Base-by-base conservation (phyloP, 73 alveolate species). In the Paraurostyla sp. region DNA sequence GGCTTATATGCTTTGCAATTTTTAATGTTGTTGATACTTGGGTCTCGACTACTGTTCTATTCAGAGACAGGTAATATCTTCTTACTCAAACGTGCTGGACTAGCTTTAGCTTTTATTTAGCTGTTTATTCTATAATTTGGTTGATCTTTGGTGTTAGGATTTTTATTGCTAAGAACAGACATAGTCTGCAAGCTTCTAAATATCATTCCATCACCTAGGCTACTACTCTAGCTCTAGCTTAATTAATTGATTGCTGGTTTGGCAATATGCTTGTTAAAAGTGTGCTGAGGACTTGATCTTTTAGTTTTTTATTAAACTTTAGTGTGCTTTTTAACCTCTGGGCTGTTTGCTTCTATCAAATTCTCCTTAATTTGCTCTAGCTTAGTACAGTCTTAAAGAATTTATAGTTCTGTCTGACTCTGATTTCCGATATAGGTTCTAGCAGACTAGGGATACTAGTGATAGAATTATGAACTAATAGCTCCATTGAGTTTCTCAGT, bases 141-240 rank as follows among this genome's bases (percentile, higher is more conserved):
- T 6, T 11, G 11, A 13, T n/a, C 30, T 54, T 7, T n/a, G 11
- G 30, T 15, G 11, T 13, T 6, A 54, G 3, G 32, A 58, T 22
- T 65, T 15, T 40, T 65, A 65, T 65, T 65, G 38, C 60, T 65
- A 16, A 65, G 46, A 1, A 58, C 82, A 3, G 82, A 65, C 1
- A 65, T 11, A 13, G 56, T 65, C 41, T 65, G 25, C 32, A 65
- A 6, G 41, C 82, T 65, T 38, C 46, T 65, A 38, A 65, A 65
- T 38, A 65, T 38, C 41, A 65, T 2, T n/a, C 76, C 58, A 11
- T 65, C 58, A 16, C 58, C 82, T 36, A 18, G 20, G 41, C 42
- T 35, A 22, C 6, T 30, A 7, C 16, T 33, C 16, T 9, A 11
- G 32, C 78, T 60, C 32, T 25, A 60, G 50, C 15, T 60, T 29